These are phyloP conservation scores for Endothia cerciana DNA, from an alignment of 2,329 filamentous ascomycete species.

Conservation along the genomic window DNA sequence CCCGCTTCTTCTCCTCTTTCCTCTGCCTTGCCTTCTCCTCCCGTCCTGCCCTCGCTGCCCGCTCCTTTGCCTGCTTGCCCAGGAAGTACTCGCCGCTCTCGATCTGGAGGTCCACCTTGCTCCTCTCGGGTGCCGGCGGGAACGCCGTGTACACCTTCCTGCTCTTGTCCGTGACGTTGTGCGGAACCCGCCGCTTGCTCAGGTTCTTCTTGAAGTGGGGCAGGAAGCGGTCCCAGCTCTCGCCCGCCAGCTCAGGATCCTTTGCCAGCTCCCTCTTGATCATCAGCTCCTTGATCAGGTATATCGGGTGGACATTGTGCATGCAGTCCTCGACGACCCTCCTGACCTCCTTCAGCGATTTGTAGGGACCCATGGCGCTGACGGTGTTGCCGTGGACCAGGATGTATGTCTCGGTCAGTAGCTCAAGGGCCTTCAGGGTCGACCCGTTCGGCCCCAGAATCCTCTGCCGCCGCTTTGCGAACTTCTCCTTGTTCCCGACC, in stretches of 20 bases:
- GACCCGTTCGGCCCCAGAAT: conserved; percentile 90
- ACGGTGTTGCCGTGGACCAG: conserved; percentile 98
- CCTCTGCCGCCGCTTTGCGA: conserved; percentile 90
- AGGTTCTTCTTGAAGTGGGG: conserved; percentile 95
- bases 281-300: conserved; percentile 76
- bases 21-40: conserved; percentile 84
- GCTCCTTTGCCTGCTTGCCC: conserved; percentile 88
- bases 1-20: conserved; percentile 85
- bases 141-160: conserved; percentile 98
- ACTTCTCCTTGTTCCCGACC: conserved; percentile 91
- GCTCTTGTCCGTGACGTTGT: conserved; percentile 87
- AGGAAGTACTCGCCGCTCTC: conserved; percentile 98
- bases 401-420: conserved; percentile 90
- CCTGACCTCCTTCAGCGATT: conserved; percentile 89
- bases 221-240: conserved; percentile 95
- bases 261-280: conserved; percentile 81
- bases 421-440: conserved; percentile 90
- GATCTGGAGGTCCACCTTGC: conserved; percentile 97
- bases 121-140: conserved; percentile 96
- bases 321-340: conserved; percentile 94
- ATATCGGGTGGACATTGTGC: conserved; percentile 96
- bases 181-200: conserved; percentile 79
- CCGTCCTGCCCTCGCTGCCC: conserved; percentile 76
- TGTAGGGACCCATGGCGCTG: conserved; percentile 87
- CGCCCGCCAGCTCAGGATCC: conserved; percentile 78